Percentiles rank a stretch among this genome's conserved stretches.
Conservation (phyloP, 805 yeast species). For the Sugiyamaella valdiviana region DNA sequence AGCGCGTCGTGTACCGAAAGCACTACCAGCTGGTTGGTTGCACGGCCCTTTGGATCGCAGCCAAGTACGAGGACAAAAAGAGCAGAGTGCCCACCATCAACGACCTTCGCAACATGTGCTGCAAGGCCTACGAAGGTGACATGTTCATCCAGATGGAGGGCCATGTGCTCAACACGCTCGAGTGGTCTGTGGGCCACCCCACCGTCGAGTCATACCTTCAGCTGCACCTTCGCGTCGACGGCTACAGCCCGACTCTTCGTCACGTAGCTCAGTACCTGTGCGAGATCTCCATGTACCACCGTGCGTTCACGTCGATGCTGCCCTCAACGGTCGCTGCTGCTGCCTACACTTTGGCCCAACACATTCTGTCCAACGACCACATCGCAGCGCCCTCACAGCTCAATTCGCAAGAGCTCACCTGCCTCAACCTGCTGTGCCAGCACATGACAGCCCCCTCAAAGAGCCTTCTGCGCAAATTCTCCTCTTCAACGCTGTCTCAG, state of each 20-base stretch:
- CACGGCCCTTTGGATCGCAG: constrained; percentile 88
- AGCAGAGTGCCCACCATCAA: constrained; percentile 67
- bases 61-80: constrained; percentile 72
- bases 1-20: constrained; percentile 73
- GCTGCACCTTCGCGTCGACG: constrained; percentile 16
- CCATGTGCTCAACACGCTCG: constrained; percentile 63
- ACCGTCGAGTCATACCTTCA: constrained; percentile 42
- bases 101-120: constrained; percentile 69
- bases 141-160: constrained; percentile 72
- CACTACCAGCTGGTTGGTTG: constrained; percentile 88
- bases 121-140: constrained; percentile 53
- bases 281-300: constrained; percentile 34
- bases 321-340: constrained; percentile 34
- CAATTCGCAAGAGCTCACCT: constrained; percentile 24
- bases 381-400: constrained; percentile 15
- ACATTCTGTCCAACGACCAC: constrained; percentile 15
- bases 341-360: constrained; percentile 25
- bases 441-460: constrained; percentile 32
- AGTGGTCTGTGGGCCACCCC: constrained; percentile 68
- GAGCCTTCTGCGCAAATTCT: constrained; percentile 36
- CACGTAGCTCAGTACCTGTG: constrained; percentile 33
- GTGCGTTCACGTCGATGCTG: constrained; percentile 25
- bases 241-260: constrained; percentile 15
- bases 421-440: constrained; percentile 32
- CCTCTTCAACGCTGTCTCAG: constrained; percentile 27